Evolutionary conservation across 192 early-diverging fungal genomes (phyloP).

Genomic region (Coemansia aciculifera): DNA sequence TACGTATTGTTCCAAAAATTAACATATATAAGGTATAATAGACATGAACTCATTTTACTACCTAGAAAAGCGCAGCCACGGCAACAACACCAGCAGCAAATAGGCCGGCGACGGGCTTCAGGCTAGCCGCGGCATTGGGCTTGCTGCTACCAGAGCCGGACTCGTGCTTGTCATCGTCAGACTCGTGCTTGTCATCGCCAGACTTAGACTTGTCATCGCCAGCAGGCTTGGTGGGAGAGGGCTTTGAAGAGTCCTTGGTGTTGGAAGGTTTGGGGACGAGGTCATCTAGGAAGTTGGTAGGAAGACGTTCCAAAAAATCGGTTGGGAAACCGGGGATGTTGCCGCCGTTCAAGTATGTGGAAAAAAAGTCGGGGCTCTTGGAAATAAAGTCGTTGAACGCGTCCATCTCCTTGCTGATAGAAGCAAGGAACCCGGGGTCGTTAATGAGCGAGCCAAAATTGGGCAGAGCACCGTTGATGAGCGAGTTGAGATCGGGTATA

Average conservation of each 20-base stretch:
- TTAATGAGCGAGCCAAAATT: background rate
- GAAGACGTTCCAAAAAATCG: background rate
- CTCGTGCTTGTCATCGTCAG: background rate
- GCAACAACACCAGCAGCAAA: conserved; percentile 25
- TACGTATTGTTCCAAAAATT: background rate
- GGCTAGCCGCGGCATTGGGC: conserved; percentile 13
- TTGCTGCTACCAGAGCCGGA: background rate
- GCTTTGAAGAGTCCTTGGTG: background rate
- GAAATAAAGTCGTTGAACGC: conserved; percentile 8
- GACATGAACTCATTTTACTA: background rate
- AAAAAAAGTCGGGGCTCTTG: conserved; percentile 4
- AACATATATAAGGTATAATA: background rate
- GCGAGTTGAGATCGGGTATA: background rate
- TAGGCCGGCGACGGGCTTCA: conserved; percentile 20
- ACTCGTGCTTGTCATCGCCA: background rate
- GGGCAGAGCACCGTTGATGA: background rate
- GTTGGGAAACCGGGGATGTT: conserved; percentile 1
- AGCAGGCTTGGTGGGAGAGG: background rate
- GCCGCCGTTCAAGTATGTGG: background rate
- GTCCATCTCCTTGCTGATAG: conserved; percentile 12
- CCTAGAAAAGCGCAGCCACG: conserved; percentile 31
- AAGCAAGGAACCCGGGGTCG: conserved; percentile 18
- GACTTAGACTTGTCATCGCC: background rate
- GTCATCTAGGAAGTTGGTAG: background rate
- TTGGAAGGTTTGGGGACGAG: background rate